Conservation (phyloP, 2,329 filamentous ascomycete genomes). For the Colletotrichum simmondsii region DNA sequence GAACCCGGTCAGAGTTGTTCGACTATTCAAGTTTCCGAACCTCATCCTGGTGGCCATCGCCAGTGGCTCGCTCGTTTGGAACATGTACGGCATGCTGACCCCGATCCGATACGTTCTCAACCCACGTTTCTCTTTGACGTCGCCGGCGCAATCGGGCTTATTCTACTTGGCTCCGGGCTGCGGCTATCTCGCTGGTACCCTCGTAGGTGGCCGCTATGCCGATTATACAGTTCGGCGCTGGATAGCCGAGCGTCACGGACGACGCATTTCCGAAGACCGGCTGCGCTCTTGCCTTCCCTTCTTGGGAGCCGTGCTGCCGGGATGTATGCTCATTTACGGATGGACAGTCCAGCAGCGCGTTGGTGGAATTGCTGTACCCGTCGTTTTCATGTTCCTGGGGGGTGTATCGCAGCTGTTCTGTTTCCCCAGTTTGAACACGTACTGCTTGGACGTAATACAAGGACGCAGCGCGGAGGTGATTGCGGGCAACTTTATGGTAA, state of each 20-base stretch:
- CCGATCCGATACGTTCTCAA: conserved; percentile 78
- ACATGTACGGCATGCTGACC: conserved; percentile 76
- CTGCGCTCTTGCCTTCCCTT: conserved; percentile 70
- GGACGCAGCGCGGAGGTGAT: conserved; percentile 45
- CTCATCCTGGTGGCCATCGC: conserved; percentile 68
- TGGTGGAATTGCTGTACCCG: conserved; percentile 60
- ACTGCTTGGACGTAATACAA: conserved; percentile 35
- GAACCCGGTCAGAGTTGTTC: conserved; percentile 73
- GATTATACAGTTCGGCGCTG: conserved; percentile 71
- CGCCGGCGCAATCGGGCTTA: conserved; percentile 71
- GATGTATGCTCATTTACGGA: conserved; percentile 76
- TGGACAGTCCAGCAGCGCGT: conserved; percentile 51
- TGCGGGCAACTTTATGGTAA: conserved; percentile 82
- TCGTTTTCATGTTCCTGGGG: conserved; percentile 75
- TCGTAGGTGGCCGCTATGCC: conserved; percentile 75
- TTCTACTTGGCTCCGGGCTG: conserved; percentile 78
- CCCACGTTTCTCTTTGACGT: conserved; percentile 73
- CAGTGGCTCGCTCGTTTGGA: conserved; percentile 74
- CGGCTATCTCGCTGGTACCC: conserved; percentile 74
- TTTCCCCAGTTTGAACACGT: conserved; percentile 76
- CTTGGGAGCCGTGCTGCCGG: conserved; percentile 68
- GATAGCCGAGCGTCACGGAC: conserved; percentile 60
- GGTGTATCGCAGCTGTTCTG: conserved; percentile 77
- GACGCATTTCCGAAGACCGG: conserved; percentile 78
- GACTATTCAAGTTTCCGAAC: conserved; percentile 74